Evolutionary conservation across 306 rosid genomes (phyloP).

Genomic region (Gastrolobium villosum): DNA sequence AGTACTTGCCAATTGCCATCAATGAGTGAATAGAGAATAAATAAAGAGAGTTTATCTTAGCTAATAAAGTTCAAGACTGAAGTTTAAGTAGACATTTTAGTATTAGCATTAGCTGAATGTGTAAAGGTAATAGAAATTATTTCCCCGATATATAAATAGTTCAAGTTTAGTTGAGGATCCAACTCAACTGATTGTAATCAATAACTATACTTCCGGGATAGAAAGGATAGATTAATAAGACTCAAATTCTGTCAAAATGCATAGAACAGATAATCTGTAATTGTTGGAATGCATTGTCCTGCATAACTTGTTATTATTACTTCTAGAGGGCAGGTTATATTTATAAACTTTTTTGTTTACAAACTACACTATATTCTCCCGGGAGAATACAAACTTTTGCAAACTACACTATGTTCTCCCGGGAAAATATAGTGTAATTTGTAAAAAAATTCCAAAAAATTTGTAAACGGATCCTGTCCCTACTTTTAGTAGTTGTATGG

Average conservation of each 20-base stretch:
- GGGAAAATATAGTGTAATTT: too few species aligned
- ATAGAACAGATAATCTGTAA: conserved; percentile 20
- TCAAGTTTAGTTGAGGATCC: conserved; percentile 6
- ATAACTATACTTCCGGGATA: not conserved
- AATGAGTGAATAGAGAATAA: not conserved
- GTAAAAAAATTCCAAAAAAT: too few species aligned
- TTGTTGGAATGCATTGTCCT: conserved; percentile 6
- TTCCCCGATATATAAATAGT: not conserved
- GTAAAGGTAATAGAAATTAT: not conserved
- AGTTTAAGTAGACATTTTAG: conserved; percentile 27
- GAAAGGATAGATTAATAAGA: conserved; percentile 11
- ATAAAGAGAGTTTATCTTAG: not conserved
- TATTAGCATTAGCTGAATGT: conserved; percentile 8
- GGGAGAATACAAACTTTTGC: too few species aligned
- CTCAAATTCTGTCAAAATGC: conserved; percentile 10
- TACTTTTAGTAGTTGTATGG: not conserved
- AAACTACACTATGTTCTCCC: too few species aligned
- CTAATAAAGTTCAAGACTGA: not conserved
- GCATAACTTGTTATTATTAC: not conserved
- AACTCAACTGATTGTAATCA: not conserved
- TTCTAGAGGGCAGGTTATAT: too few species aligned
- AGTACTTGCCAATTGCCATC: not conserved
- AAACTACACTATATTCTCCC: too few species aligned
- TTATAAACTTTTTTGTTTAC: too few species aligned
- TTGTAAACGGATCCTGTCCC: too few species aligned